These are phyloP conservation scores for Didymella glomerata DNA, from an alignment of 2,329 filamentous ascomycete genomes.

Conservation along the genomic window DNA sequence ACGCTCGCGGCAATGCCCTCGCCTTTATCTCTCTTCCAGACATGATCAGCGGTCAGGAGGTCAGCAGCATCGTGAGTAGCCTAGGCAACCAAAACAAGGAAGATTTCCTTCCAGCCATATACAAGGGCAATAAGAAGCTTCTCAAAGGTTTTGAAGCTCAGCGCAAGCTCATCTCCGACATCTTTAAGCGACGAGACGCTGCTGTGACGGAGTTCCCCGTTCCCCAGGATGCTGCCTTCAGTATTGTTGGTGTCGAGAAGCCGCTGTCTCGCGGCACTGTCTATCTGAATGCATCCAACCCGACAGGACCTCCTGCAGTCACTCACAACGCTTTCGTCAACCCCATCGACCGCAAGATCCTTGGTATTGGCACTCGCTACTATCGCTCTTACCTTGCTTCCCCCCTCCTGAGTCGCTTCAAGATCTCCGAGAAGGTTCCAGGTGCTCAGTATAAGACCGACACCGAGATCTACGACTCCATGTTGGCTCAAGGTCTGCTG, in stretches of 20 bases:
- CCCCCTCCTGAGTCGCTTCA: constrained; percentile 30
- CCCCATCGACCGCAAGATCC: constrained; percentile 38
- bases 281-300: constrained; percentile 42
- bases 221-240: constrained; percentile 48
- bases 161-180: constrained; percentile 29
- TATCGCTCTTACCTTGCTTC: constrained; percentile 5
- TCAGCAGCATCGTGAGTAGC: constrained; percentile 6
- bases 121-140: constrained; percentile 31
- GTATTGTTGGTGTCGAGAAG: constrained; percentile 44
- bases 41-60: constrained; percentile 25
- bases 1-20: constrained; percentile 36
- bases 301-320: constrained; percentile 37
- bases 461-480: constrained; percentile 30
- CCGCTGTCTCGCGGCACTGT: constrained; percentile 46
- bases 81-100: constrained; percentile 34
- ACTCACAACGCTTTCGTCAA: constrained; percentile 40
- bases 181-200: constrained; percentile 34
- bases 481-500: constrained; percentile 29
- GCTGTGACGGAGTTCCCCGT: constrained; percentile 39
- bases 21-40: constrained; percentile 38
- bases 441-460: constrained; percentile 35
- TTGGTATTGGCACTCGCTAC: constrained; percentile 23
- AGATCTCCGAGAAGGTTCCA: constrained; percentile 33
- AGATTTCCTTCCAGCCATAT: constrained; percentile 34
- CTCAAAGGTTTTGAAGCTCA: constrained; percentile 34